Evolutionary conservation across 2,329 filamentous ascomycete species (phyloP).

Genomic region (Xylaria hypoxylon): DNA sequence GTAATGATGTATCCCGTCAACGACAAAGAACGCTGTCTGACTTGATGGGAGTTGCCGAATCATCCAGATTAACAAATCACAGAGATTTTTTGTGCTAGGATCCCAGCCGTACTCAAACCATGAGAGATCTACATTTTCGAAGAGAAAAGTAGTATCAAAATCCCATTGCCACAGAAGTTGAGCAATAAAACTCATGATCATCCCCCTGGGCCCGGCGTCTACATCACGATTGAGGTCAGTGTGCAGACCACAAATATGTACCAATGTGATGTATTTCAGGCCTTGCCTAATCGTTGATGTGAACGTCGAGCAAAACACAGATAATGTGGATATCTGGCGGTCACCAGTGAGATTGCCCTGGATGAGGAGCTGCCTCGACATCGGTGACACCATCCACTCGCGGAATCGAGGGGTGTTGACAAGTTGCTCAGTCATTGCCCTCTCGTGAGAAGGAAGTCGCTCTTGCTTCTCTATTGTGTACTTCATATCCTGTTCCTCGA

Average conservation of each 20-base stretch:
- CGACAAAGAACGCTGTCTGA: neutral
- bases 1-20: neutral
- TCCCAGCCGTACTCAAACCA: neutral
- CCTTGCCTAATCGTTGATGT: slow-evolving; percentile 1
- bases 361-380: neutral
- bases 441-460: neutral
- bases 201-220: neutral
- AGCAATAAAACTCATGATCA: slow-evolving; percentile 1
- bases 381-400: neutral
- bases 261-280: neutral
- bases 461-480: neutral
- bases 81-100: neutral
- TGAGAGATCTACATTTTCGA: neutral
- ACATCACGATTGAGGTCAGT: neutral
- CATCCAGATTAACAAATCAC: neutral
- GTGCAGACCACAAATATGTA: neutral
- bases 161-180: slow-evolving; percentile 3
- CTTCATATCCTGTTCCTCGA: neutral
- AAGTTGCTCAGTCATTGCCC: neutral
- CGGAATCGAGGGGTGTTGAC: neutral
- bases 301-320: slow-evolving; percentile 1
- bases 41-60: neutral
- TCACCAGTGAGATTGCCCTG: neutral
- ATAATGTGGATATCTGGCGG: neutral
- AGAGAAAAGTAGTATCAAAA: neutral